A percentile compares a stretch with the other conserved stretches of the same genome.
phyloP scores from a whole-genome alignment of 2,329 filamentous ascomycete species.

The Epichloe festucae region DNA sequence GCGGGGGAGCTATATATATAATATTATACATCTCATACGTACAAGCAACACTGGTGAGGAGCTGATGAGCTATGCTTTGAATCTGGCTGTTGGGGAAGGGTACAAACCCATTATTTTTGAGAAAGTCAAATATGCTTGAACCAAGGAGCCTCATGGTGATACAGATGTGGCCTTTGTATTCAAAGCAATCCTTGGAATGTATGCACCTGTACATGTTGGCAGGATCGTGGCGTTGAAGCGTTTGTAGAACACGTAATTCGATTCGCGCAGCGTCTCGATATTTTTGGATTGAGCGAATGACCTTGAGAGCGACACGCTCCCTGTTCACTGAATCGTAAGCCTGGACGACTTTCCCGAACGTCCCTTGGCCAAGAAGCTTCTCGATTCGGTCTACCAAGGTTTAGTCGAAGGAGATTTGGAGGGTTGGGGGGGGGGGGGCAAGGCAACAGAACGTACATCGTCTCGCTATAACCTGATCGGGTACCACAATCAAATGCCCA shows the following conservation, averaged over 20 bases:
- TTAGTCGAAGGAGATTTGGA: conserved; percentile 1
- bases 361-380: conserved; percentile 86
- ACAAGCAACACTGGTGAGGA: conserved; percentile 98
- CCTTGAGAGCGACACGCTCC: conserved; percentile 83
- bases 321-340: conserved; percentile 68
- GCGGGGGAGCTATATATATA: too few species aligned
- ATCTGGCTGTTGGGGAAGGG: conserved; percentile 98
- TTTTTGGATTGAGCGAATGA: conserved; percentile 96
- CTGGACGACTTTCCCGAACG: conserved; percentile 96
- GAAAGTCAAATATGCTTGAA: conserved; percentile 95
- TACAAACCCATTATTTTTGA: conserved; percentile 89
- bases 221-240: conserved; percentile 79
- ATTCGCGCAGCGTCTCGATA: conserved; percentile 94
- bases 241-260: conserved; percentile 83
- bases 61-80: conserved; percentile 86
- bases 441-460: too few species aligned
- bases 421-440: background rate
- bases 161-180: conserved; percentile 95
- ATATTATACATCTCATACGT: conserved; percentile 27
- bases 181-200: conserved; percentile 90
- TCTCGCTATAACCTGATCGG: too few species aligned
- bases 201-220: conserved; percentile 94
- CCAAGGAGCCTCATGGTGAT: conserved; percentile 66
- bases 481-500: too few species aligned
- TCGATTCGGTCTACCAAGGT: conserved; percentile 60